Evolutionary conservation across 331 rosid genomes (phyloP), one percentile per base, ranked within the genome.

Genomic region (Acacia pycnantha): DNA sequence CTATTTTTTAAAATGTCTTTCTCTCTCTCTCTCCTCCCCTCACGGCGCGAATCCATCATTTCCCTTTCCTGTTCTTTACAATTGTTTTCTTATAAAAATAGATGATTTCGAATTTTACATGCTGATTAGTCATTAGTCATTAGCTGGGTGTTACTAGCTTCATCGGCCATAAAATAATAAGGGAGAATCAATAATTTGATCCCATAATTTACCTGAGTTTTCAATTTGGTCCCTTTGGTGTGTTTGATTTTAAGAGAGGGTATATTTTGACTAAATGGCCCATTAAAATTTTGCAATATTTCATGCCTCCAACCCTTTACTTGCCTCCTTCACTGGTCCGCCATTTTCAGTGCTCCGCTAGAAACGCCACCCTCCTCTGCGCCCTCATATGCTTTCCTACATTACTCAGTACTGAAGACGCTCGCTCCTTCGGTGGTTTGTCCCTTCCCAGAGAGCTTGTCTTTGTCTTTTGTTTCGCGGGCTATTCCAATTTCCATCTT

Each of bases 1-100:
- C 83, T 50, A 6, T 67, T 86, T 83, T 73, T 86, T 35, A 21
- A 8, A 71, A n/a, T 56, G 29, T 21, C 64, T 54, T 2, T 33
- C 3, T 8, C 9, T n/a, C 62, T 56, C 18, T 43, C 46, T 43
- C 46, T 14, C 33, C 33, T 3, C 27, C 19, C 26, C 35, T 56
- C 27, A 64, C 0, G 27, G 61, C 76, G 29, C 35, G 77, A 84
- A 84, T 78, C 84, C 58, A 33, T 50, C 61, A 44, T 41, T 59
- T 74, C 8, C 44, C 18, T 54, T 51, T 79, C 65, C 19, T 2
- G 0, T 26, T 61, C 37, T 33, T 33, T 33, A 33, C 37, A 2
- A 31, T 31, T 31, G 31, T 31, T 31, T 3, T 31, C 35, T 31
- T 31, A 3, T 0, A 2, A 31, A 31, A 31, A 31, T 31, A 31